These are phyloP conservation scores for Boletus pseudo-olivaceus DNA, from an alignment of 768 basidiomycete genomes.

Conservation along the genomic window DNA sequence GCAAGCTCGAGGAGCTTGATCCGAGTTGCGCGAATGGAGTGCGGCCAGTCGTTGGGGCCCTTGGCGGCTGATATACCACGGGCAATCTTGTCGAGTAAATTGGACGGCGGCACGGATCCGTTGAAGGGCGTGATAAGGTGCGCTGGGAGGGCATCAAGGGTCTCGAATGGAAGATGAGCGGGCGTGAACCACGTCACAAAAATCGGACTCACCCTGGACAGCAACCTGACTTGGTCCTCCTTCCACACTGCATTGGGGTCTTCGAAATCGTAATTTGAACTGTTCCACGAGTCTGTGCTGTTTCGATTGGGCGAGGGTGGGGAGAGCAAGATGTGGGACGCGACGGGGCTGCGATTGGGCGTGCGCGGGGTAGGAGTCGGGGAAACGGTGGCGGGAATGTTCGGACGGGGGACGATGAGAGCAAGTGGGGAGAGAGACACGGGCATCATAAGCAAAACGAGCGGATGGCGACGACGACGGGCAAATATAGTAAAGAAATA, in stretches of 20 bases:
- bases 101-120: constrained; percentile 78
- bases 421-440: constrained; percentile 52
- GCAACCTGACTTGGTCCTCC: constrained; percentile 64
- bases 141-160: constrained; percentile 76
- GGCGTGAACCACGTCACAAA: background rate
- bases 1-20: constrained; percentile 78
- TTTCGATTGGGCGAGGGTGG: constrained; percentile 44
- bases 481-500: constrained; percentile 8
- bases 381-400: constrained; percentile 24
- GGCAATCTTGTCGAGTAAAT: constrained; percentile 84
- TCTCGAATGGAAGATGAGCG: constrained; percentile 35
- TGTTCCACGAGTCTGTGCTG: constrained; percentile 84
- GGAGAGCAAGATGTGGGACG: constrained; percentile 51
- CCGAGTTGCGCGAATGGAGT: constrained; percentile 78
- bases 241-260: constrained; percentile 72
- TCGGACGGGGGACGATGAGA: constrained; percentile 61
- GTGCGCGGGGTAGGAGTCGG: constrained; percentile 52
- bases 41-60: constrained; percentile 76
- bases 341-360: constrained; percentile 53
- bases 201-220: constrained; percentile 52
- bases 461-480: constrained; percentile 45
- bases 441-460: constrained; percentile 39
- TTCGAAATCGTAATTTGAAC: constrained; percentile 62
- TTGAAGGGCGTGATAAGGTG: constrained; percentile 88
- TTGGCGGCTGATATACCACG: constrained; percentile 73